Evolutionary conservation across 106 monocot genomes (phyloP).

Genomic region (Chionographis japonica): DNA sequence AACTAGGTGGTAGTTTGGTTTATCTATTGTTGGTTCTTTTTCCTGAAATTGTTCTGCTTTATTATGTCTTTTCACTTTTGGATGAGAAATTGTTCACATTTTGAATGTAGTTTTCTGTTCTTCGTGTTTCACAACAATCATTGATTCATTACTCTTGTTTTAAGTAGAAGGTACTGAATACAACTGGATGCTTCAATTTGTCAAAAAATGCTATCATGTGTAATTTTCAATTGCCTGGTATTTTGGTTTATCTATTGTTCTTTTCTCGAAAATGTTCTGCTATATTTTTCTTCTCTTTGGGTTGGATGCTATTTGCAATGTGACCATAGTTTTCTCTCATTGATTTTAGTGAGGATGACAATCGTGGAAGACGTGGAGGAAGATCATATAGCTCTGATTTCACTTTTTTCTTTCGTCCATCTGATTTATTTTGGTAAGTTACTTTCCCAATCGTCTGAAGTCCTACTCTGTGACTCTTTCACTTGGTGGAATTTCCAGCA

Average conservation of each 20-base stretch:
- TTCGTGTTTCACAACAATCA: conserved; percentile 93
- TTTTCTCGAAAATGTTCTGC: too few species aligned
- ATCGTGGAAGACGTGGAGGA: conserved; percentile 82
- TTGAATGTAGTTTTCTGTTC: conserved; percentile 36
- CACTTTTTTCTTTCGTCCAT: conserved; percentile 52
- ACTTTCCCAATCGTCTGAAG: not conserved
- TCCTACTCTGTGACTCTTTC: not conserved
- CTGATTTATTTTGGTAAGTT: conserved; percentile 93
- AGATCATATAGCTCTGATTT: conserved; percentile 76
- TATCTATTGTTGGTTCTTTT: too few species aligned
- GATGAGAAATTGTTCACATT: too few species aligned
- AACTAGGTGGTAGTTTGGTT: not conserved
- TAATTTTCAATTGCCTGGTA: not conserved
- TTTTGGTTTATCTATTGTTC: not conserved
- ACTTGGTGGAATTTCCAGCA: not conserved
- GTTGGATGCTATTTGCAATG: too few species aligned
- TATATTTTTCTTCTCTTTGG: not conserved
- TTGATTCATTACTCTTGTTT: conserved; percentile 48
- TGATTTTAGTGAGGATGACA: conserved; percentile 74
- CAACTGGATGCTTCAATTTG: not conserved
- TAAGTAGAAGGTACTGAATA: conserved; percentile 70
- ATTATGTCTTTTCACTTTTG: too few species aligned
- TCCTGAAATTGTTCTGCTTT: too few species aligned
- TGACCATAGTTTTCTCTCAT: not conserved
- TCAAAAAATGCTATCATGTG: not conserved